Percentiles rank a stretch among this genome's conserved stretches.
Conservation (phyloP, 2,329 filamentous ascomycete species). For the Tolypocladium tropicale region DNA sequence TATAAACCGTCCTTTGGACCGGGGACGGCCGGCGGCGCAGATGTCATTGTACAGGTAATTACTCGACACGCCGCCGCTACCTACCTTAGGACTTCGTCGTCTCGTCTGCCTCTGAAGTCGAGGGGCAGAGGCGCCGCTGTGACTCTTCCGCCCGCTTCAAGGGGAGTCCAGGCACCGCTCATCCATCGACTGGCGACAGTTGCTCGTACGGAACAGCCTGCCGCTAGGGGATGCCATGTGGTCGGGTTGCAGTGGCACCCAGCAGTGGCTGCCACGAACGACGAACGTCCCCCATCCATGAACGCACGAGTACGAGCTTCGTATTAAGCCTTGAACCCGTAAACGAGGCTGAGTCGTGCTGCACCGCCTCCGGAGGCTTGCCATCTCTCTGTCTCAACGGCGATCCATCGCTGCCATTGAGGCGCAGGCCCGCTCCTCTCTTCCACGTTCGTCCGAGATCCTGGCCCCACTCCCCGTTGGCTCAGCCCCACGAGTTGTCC, state of each 20-base stretch:
- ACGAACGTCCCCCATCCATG: background rate
- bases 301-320: background rate
- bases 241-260: background rate
- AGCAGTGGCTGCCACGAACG: background rate
- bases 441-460: background rate
- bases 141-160: background rate
- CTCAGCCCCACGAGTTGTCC: background rate
- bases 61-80: too few relatives aligned
- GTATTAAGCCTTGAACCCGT: background rate
- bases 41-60: too few relatives aligned
- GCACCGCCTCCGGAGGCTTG: background rate
- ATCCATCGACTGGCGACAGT: too few relatives aligned
- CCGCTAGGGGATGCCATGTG: background rate
- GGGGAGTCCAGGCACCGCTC: background rate
- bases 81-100: too few relatives aligned
- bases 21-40: too few relatives aligned
- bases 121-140: background rate
- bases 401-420: background rate
- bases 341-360: background rate
- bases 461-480: background rate
- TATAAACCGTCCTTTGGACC: too few relatives aligned
- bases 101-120: background rate
- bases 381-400: background rate
- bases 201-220: background rate
- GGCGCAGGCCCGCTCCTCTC: background rate